Base-by-base conservation (phyloP, 495 filamentous ascomycete genomes). In the Aspergillus cavernicola region DNA sequence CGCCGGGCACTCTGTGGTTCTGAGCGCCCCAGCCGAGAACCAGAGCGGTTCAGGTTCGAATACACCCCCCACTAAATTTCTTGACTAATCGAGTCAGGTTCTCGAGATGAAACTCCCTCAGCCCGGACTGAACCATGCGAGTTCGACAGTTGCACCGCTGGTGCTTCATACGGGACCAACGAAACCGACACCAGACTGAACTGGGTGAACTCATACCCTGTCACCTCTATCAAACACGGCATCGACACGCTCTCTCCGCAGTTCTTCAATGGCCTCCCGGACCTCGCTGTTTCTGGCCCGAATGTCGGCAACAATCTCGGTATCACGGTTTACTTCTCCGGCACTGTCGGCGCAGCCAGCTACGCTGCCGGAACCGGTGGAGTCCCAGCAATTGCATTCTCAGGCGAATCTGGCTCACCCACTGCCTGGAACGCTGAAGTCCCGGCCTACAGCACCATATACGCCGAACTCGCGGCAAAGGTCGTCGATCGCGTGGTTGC, bases 201-300 rank as follows among this genome's bases (percentile, higher is more conserved):
- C 65, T 87, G 83, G 69, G 84, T 88, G 38, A 88, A 88, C 64
- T 84, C 81, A 2, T 86, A 74, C 63, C 84, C 85, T 0, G 80
- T 83, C 6, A 86, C 83, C 0, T 75, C 82, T 0, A 85, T 86
- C 60, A 75, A 79, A 31, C 76, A 83, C 55, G 84, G 84, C 35
- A 83, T 88, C 67, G 60, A 81, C 56, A 77, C 65, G 0, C 60
- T 82, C 29, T 72, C 73, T 0, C 75, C 78, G 2, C 63, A 70
- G 11, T 69, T 80, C 55, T 85, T 80, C 63, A 45, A 58, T 57
- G 76, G 73, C 28, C 47, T 57, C 0, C 76, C 79, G 0, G 84
- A 85, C 20, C 71, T 88, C 20, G 83, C 81, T 22, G 79, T 87
- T 18, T 60, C 84, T 0, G 85, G 85, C 0, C 81, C 82, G 4